phyloP scores from a whole-genome alignment of 441 rosid genomes.

The Hypseocharis bilobata region DNA sequence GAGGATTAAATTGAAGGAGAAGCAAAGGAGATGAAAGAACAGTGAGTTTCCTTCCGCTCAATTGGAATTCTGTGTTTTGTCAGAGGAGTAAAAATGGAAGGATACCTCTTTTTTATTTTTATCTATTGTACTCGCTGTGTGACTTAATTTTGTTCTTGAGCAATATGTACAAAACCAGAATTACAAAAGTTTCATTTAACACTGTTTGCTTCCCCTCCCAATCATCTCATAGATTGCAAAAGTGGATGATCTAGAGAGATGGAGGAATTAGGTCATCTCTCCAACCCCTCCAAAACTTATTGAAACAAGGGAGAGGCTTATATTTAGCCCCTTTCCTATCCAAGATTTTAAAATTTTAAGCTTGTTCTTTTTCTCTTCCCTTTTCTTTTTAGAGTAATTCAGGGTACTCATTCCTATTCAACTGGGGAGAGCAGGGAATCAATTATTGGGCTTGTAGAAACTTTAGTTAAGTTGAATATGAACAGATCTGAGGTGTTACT shows the following conservation, averaged over 20 bases:
- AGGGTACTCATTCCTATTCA: neutral
- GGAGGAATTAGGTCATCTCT: neutral
- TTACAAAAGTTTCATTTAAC: too few relatives aligned
- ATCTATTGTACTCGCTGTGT: neutral
- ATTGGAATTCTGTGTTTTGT: neutral
- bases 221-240: neutral
- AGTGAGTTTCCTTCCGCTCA: neutral
- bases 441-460: neutral
- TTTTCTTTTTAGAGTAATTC: neutral
- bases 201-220: too few relatives aligned
- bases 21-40: neutral
- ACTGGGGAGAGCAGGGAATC: neutral
- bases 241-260: neutral
- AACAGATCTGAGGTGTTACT: neutral
- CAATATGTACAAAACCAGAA: neutral
- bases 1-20: neutral
- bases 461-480: neutral
- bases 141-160: neutral
- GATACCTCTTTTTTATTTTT: neutral
- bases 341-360: neutral
- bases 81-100: neutral
- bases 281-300: neutral
- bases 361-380: neutral
- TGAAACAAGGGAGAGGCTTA: neutral
- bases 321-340: neutral